phyloP scores from a whole-genome alignment of 169 alveolate species.

The Plasmodium fragile region DNA sequence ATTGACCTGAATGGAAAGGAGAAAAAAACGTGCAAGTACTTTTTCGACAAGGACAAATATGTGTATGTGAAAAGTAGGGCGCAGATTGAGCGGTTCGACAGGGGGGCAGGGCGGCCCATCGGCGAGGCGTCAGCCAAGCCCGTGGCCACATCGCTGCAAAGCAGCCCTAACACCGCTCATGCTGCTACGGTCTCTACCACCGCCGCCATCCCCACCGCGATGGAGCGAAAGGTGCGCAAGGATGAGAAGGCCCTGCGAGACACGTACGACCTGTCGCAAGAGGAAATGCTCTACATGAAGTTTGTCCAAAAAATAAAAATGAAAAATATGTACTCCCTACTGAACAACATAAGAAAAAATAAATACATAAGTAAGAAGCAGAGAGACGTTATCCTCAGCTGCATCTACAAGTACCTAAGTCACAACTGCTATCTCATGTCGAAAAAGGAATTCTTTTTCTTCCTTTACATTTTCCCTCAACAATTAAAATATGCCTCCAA shows the following conservation, averaged over 20 bases:
- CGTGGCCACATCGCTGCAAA: too few species aligned
- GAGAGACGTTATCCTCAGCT: conserved; percentile 8
- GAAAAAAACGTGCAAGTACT: conserved; percentile 20
- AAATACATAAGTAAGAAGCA: conserved; percentile 12
- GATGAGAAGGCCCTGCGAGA: background rate
- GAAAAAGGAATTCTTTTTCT: conserved; percentile 18
- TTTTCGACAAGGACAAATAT: conserved; percentile 39
- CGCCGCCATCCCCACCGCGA: background rate
- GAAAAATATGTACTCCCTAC: conserved; percentile 24
- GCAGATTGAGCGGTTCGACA: conserved; percentile 14
- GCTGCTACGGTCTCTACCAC: too few species aligned
- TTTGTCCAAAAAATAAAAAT: conserved; percentile 41
- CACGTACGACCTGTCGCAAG: conserved; percentile 31
- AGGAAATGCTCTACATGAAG: conserved; percentile 48
- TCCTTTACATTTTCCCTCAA: conserved; percentile 42
- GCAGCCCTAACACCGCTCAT: background rate
- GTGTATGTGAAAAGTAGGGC: conserved; percentile 21
- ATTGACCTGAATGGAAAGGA: conserved; percentile 44
- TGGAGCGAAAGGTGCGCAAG: background rate
- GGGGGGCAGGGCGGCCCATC: background rate
- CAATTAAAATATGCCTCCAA: conserved; percentile 16
- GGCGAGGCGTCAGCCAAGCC: background rate
- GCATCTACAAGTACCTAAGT: conserved; percentile 53
- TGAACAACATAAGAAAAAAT: conserved; percentile 51
- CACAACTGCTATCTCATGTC: conserved; percentile 18